A percentile compares a stretch with the other conserved stretches of the same genome.
phyloP scores from a whole-genome alignment of 2,329 filamentous ascomycete species.

The Chrysoporthe cubensis region DNA sequence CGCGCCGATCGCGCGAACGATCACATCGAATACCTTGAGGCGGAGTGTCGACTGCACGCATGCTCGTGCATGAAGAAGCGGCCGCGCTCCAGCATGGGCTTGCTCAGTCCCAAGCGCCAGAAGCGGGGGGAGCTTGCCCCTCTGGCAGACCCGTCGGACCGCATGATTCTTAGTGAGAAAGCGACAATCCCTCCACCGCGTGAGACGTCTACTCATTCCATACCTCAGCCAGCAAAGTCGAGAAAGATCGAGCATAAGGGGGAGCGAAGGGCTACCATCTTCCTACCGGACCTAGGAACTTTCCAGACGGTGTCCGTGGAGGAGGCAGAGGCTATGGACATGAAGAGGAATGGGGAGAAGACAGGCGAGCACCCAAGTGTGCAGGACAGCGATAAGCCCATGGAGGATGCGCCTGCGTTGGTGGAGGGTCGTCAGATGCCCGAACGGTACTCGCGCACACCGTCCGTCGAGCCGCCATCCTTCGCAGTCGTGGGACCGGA shows the following conservation, averaged over 20 bases:
- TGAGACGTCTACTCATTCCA: conserved; percentile 35
- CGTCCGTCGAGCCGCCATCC: conserved; percentile 65
- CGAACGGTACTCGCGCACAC: conserved; percentile 57
- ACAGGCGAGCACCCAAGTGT: conserved; percentile 14
- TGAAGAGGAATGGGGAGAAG: conserved; percentile 34
- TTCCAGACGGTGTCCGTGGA: conserved; percentile 64
- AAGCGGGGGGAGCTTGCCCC: conserved; percentile 41
- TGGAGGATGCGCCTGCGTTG: conserved; percentile 26
- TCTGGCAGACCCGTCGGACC: conserved; percentile 47
- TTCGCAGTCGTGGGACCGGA: conserved; percentile 57
- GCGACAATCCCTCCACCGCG: conserved; percentile 36
- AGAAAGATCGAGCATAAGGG: conserved; percentile 38
- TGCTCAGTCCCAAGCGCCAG: conserved; percentile 39
- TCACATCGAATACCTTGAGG: conserved; percentile 74
- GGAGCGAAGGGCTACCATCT: conserved; percentile 44
- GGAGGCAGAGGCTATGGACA: conserved; percentile 51
- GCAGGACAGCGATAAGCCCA: conserved; percentile 33
- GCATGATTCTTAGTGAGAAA: conserved; percentile 47
- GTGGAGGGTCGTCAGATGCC: neutral
- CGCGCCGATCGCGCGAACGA: conserved; percentile 72
- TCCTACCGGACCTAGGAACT: conserved; percentile 65
- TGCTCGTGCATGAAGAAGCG: conserved; percentile 61
- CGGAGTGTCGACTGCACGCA: conserved; percentile 71
- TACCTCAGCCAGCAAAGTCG: conserved; percentile 39
- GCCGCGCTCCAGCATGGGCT: conserved; percentile 36